phyloP scores from a whole-genome alignment of 805 yeast genomes.

The Monosporozyma unispora region DNA sequence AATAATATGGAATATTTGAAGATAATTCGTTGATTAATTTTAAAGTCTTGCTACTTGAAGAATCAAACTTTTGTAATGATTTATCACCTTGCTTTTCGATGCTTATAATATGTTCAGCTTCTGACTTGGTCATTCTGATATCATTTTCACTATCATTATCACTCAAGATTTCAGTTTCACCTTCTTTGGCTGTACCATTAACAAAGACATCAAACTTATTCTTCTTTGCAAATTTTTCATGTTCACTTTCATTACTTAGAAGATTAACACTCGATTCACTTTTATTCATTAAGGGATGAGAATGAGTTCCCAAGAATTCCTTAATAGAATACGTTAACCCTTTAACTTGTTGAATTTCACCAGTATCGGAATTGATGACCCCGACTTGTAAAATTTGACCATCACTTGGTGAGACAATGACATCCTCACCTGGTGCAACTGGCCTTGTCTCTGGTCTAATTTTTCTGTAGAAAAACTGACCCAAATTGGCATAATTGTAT shows the following conservation, averaged over 20 bases:
- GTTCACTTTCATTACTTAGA: constrained; percentile 37
- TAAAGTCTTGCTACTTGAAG: constrained; percentile 28
- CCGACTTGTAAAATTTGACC: constrained; percentile 87
- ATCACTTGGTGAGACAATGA: constrained; percentile 82
- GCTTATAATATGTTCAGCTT: constrained; percentile 23
- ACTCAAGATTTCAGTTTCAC: neutral
- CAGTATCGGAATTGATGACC: constrained; percentile 50
- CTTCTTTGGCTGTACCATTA: neutral
- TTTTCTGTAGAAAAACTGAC: constrained; percentile 84
- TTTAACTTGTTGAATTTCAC: constrained; percentile 92
- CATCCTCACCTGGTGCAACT: constrained; percentile 47
- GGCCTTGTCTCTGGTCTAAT: constrained; percentile 76
- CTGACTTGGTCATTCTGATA: constrained; percentile 6
- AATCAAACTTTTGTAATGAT: constrained; percentile 32
- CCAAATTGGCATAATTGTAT: constrained; percentile 62
- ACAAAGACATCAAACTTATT: constrained; percentile 49
- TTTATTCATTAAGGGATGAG: constrained; percentile 29
- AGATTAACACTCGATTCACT: constrained; percentile 20
- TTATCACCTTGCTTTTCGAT: constrained; percentile 66
- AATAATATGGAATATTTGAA: constrained; percentile 10
- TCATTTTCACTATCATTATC: constrained; percentile 6
- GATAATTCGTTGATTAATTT: constrained; percentile 32
- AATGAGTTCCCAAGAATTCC: constrained; percentile 64
- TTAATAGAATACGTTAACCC: constrained; percentile 90
- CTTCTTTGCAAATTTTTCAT: constrained; percentile 66